Percentiles rank a stretch among this genome's conserved stretches.
Conservation (phyloP, 352 stramenopile species). For the Pythium monospermum region DNA sequence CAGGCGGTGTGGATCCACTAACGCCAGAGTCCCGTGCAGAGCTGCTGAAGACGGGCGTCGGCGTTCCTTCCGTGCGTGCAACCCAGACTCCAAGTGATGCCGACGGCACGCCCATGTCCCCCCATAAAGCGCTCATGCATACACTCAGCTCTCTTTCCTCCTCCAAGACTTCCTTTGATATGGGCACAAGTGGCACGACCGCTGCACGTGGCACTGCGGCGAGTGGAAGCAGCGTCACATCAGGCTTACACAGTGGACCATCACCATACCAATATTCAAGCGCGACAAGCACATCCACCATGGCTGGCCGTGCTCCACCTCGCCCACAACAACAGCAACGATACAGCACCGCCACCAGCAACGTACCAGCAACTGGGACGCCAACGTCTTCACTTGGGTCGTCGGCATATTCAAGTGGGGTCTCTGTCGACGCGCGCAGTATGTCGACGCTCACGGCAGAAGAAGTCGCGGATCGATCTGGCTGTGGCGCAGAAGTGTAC, state of each 20-base stretch:
- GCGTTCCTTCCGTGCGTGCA: conserved; percentile 20
- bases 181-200: neutral
- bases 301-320: neutral
- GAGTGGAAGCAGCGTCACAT: conserved; percentile 20
- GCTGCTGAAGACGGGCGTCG: conserved; percentile 14
- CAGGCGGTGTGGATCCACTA: conserved; percentile 18
- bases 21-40: conserved; percentile 24
- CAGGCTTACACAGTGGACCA: conserved; percentile 13
- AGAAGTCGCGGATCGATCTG: conserved; percentile 46
- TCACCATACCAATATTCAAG: conserved; percentile 14
- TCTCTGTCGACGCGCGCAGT: conserved; percentile 5
- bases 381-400: conserved; percentile 1
- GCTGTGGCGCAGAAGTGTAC: conserved; percentile 63
- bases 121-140: conserved; percentile 55
- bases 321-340: neutral
- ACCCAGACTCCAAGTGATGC: neutral
- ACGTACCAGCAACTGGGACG: neutral
- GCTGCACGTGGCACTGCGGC: neutral
- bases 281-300: conserved; percentile 1
- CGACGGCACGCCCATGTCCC: conserved; percentile 39
- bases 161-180: conserved; percentile 13
- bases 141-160: conserved; percentile 40
- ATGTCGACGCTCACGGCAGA: conserved; percentile 26
- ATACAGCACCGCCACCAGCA: conserved; percentile 3
- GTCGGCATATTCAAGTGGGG: conserved; percentile 11